phyloP scores from a whole-genome alignment of 2,329 filamentous ascomycete genomes.

The Aspergillus persii region DNA sequence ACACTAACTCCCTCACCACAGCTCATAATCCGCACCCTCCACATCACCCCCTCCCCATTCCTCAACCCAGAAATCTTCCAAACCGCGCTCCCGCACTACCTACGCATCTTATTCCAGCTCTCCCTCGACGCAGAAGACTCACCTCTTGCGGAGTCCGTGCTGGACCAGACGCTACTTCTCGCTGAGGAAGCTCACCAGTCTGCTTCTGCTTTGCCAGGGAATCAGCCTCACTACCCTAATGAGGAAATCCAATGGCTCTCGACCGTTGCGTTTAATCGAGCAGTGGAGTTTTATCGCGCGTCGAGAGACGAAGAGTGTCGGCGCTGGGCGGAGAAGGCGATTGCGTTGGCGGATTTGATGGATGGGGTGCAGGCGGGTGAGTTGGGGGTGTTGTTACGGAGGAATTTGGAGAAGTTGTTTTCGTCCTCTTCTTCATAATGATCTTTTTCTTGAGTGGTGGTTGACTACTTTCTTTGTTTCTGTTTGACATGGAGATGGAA shows the following conservation, averaged over 20 bases:
- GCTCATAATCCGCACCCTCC: conserved; percentile 68
- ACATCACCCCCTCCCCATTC: conserved; percentile 53
- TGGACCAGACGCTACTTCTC: conserved; percentile 33
- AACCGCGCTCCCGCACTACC: conserved; percentile 68
- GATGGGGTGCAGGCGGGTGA: conserved; percentile 17
- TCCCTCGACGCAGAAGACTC: conserved; percentile 45
- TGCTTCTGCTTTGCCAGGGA: neutral
- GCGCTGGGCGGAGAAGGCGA: conserved; percentile 38
- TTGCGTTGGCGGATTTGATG: conserved; percentile 32
- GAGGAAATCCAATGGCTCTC: conserved; percentile 60
- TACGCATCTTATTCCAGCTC: conserved; percentile 72
- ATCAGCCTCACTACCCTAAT: conserved; percentile 42
- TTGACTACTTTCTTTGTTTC: too few species aligned
- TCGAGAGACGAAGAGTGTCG: conserved; percentile 31
- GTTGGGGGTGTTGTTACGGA: conserved; percentile 25
- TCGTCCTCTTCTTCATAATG: neutral
- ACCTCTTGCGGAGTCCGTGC: conserved; percentile 32
- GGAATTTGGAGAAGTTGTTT: conserved; percentile 27
- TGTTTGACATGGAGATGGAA: too few species aligned
- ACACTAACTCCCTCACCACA: neutral
- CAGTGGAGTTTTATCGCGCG: conserved; percentile 51
- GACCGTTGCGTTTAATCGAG: conserved; percentile 54
- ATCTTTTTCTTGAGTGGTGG: too few species aligned
- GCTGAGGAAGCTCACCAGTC: conserved; percentile 5
- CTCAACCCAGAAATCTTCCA: conserved; percentile 23